phyloP scores from a whole-genome alignment of 1,284 basidiomycete genomes.

The Ustilago trichophora region DNA sequence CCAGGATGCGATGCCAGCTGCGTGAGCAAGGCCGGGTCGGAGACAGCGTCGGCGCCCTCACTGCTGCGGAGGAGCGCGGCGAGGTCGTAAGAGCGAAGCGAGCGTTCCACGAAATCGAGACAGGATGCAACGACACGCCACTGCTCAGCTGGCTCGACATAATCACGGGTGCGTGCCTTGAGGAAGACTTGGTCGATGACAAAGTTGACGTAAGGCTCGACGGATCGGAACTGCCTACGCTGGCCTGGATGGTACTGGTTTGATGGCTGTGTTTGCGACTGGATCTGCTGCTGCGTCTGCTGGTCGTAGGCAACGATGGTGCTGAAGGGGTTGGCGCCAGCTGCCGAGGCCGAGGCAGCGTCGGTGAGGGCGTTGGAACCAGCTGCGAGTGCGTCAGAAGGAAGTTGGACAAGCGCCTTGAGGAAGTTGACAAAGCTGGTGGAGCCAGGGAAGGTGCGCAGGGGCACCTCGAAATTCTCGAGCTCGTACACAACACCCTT shows the following conservation, averaged over 20 bases:
- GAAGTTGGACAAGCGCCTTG: conserved; percentile 71
- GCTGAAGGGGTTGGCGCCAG: conserved; percentile 37
- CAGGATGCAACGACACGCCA: conserved; percentile 88
- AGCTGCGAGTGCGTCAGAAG: conserved; percentile 22
- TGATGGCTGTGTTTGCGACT: conserved; percentile 10
- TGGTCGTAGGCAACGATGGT: conserved; percentile 36
- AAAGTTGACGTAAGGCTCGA: conserved; percentile 83
- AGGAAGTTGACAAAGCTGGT: conserved; percentile 87
- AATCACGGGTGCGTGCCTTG: conserved; percentile 73
- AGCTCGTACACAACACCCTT: conserved; percentile 71
- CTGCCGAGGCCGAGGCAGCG: background rate
- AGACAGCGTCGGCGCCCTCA: conserved; percentile 38
- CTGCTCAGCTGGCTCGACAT: conserved; percentile 77
- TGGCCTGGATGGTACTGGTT: conserved; percentile 23
- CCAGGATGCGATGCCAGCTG: conserved; percentile 77
- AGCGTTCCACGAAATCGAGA: conserved; percentile 84
- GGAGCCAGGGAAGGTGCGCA: conserved; percentile 83
- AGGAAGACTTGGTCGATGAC: conserved; percentile 87
- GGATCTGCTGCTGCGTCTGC: conserved; percentile 25
- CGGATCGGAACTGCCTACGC: conserved; percentile 54
- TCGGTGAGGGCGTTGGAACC: conserved; percentile 29
- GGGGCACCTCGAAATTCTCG: conserved; percentile 83
- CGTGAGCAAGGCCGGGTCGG: conserved; percentile 58
- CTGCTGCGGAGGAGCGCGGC: conserved; percentile 58
- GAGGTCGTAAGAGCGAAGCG: conserved; percentile 82